Base-by-base conservation (phyloP, 2,329 filamentous ascomycete species). In the Hirsutella rhossiliensis region DNA sequence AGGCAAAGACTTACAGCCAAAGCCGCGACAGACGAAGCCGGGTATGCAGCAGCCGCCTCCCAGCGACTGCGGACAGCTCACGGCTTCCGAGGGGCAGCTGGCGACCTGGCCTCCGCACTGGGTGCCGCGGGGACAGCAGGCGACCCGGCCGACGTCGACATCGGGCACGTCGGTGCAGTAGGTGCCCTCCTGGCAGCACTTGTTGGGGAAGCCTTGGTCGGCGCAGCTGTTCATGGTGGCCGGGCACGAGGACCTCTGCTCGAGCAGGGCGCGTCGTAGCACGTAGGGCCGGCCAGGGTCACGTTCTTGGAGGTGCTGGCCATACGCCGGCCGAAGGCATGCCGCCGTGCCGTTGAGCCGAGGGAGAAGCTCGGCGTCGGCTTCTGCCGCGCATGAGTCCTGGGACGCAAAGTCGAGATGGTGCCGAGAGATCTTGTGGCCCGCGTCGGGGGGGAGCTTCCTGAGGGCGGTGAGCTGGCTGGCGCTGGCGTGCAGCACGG, bases 1-100 rank as follows among this genome's bases (percentile, higher is more conserved):
- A 52, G 44, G 7, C 47, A 30, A 44, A 27, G 47, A 73, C 70
- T 73, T 65, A 80, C 85, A 90, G 20, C 84, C 85, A 45, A 80
- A 66, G 17, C 80, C 80, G 45, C 76, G 68, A 53, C 85, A 90
- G 2, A 75, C 68, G 54, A 78, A 88, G 5, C 82, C 83, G 0
- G 78, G 69, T 11, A 88, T 78, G 57, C 85, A 90, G 56, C 85
- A 90, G 3, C 84, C 85, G 13, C 84, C 84, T 3, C 84, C 84
- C 0, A 80, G 59, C 30, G 72, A 71, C 8, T 75, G 69, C 0
- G 79, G 69, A 56, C 85, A 90, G 41, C 76, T 75, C 11, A 75
- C 74, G 47, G 83, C 79, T 36, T 74, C 80, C 4, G 67, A 64
- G 3, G 69, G 68, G 50, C 85, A 89, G n/a, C 57, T 57, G 0